Percentiles rank a stretch among this genome's conserved stretches.
These are phyloP conservation scores for Plantago major DNA, from an alignment of 257 asterid genomes.

Conservation along the genomic window DNA sequence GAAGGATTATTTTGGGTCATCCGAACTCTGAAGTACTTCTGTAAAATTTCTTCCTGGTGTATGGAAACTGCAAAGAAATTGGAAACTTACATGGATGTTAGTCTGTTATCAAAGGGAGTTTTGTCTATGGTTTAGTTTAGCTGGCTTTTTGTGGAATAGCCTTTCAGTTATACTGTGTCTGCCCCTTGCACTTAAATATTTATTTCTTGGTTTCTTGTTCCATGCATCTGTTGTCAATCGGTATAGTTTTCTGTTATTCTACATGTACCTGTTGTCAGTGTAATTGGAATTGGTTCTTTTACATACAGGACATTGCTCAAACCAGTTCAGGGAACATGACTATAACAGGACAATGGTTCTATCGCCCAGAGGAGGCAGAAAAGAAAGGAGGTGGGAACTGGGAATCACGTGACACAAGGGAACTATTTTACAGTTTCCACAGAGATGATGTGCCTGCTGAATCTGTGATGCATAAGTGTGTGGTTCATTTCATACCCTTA, in stretches of 20 bases:
- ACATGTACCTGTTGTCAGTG: too few species aligned
- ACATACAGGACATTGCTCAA: slow-evolving; percentile 61
- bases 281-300: too few species aligned
- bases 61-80: too few species aligned
- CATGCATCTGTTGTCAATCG: neutral
- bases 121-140: slow-evolving; percentile 1
- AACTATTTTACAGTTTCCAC: slow-evolving; percentile 84
- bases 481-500: slow-evolving; percentile 80
- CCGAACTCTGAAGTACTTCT: too few species aligned
- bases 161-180: neutral
- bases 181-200: slow-evolving; percentile 1
- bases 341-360: slow-evolving; percentile 89
- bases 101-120: neutral
- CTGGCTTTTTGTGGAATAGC: neutral
- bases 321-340: slow-evolving; percentile 40
- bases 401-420: slow-evolving; percentile 70
- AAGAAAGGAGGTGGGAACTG: slow-evolving; percentile 73
- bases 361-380: slow-evolving; percentile 93
- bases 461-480: slow-evolving; percentile 94
- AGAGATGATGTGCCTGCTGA: slow-evolving; percentile 89
- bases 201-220: neutral
- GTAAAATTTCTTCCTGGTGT: too few species aligned
- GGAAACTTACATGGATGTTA: neutral
- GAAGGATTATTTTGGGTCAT: too few species aligned
- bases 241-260: neutral